Base-by-base conservation (phyloP, 495 filamentous ascomycete species). In the Parathielavia appendiculata region DNA sequence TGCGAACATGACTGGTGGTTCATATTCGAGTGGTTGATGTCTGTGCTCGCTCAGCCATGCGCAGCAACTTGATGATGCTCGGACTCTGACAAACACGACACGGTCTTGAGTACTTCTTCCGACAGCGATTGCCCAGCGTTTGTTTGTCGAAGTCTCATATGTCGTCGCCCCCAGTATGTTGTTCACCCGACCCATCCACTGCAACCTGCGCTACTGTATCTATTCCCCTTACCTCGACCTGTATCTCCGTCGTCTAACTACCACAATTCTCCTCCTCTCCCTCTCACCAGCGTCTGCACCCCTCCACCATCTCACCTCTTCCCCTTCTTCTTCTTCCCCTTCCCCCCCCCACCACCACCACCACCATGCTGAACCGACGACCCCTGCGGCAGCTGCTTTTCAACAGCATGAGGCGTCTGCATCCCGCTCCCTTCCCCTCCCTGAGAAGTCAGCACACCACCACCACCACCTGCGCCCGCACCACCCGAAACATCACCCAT, bases 301-400 rank as follows among this genome's bases (percentile, higher is more conserved):
- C 2, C 19, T 9, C 9, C 3, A 8, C 12, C 48, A 51, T 5
- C 17, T 44, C 50, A 45, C 17, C 41, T 17, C 11, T 38, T 16
- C 70, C 77, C 76, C 80, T 81, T 81, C 47, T 78, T 77, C 68
- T 79, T 81, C 74, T 79, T 81, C 73, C 79, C 80, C 72, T 79
- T 79, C 59, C 73, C 74, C 71, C 77, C 75, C 49, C 73, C 73
- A 17, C 73, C 73, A 20, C 67, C 75, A 6, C 68, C 74, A 26
- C 71, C 63, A 16, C 58, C 59, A 26, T 44, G 22, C 30, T 50
- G 36, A 17, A 13, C 32, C 23, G 19, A 7, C 36, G 40, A 35
- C 59, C 54, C 56, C 65, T 39, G 67, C 68, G 56, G 68, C 69
- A 44, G 59, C 76, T 77, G 43, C 53, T 12, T 58, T 14, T n/a